Percentiles rank a stretch among this genome's conserved stretches.
These are phyloP conservation scores for Eucalyptus dawsonii DNA, from an alignment of 345 rosid species.

Conservation along the genomic window DNA sequence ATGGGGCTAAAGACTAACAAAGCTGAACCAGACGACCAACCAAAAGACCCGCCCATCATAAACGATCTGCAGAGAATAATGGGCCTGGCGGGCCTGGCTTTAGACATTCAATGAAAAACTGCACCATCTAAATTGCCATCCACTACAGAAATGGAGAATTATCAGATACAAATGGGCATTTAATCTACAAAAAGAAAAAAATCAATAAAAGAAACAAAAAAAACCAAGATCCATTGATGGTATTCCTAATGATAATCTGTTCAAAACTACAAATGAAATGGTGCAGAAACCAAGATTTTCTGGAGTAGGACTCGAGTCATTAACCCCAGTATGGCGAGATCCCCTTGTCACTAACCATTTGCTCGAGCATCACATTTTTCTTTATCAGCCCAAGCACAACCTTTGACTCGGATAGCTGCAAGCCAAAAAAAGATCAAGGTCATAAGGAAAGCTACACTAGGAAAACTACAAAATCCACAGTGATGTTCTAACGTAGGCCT, in stretches of 20 bases:
- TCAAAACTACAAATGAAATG: neutral
- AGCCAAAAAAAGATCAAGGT: neutral
- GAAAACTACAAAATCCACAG: neutral
- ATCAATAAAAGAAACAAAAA: neutral
- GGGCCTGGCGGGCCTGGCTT: neutral
- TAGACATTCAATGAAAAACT: neutral
- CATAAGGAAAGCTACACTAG: neutral
- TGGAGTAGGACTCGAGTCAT: neutral
- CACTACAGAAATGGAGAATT: neutral
- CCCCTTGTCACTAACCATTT: neutral
- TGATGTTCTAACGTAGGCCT: neutral
- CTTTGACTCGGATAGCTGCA: neutral
- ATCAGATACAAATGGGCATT: neutral
- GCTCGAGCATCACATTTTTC: constrained; percentile 14
- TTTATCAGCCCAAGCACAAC: constrained; percentile 12
- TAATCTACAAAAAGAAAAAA: neutral
- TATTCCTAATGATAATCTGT: neutral
- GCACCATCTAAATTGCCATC: neutral
- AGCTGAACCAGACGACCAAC: neutral
- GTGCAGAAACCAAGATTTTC: neutral
- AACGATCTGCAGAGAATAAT: neutral
- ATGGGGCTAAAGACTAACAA: neutral
- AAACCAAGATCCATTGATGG: neutral
- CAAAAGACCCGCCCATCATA: neutral
- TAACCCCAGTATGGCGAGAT: neutral